Evolutionary conservation across 208 protist species (phyloP), one percentile per base, ranked within the genome.

Genomic region (Acanthamoeba culbertsoni): DNA sequence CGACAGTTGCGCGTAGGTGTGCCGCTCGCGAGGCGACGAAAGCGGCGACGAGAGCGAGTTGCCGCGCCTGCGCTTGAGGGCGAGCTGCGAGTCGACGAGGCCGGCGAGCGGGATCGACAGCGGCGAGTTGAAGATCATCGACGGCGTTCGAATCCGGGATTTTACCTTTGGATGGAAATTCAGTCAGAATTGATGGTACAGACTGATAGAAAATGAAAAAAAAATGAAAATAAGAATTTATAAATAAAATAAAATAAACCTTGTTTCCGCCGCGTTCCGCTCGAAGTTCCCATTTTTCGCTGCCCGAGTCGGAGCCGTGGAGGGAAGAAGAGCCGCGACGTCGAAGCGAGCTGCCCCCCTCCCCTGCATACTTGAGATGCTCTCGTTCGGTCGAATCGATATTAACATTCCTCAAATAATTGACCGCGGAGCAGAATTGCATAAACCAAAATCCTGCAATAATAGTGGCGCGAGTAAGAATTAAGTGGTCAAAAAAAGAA

Each of bases 1-100:
- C 40, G 68, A 79, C 40, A 79, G 68, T n/a, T 79, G 68, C 33
- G 68, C 68, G 42, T 79, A 79, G 68, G 68, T 79, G 68, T 79
- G 68, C 20, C 68, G 68, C 68, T 79, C 68, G 33, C 68, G 68
- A 33, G 68, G 68, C 12, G 68, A 79, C 33, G 68, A 79, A 12
- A 79, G 68, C 37, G 68, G 68, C 12, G 40, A 51, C 68, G 68
- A 79, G 40, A 79, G 42, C 40, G 68, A 79, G 23, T 79, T 79
- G 42, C 68, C 68, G 18, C 68, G 33, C 16, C 68, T 10, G 2
- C 42, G 33, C 68, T 79, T 79, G 68, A 79, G 68, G 10, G 68
- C 68, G 37, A 79, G 16, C 42, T n/a, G 40, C 63, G 63, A 75
- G 26, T 79, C 37, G 7, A 18, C 48, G 28, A 79, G 68, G 42